phyloP scores from a whole-genome alignment of 1,139 yeast species.

The Kluyveromyces sp. region DNA sequence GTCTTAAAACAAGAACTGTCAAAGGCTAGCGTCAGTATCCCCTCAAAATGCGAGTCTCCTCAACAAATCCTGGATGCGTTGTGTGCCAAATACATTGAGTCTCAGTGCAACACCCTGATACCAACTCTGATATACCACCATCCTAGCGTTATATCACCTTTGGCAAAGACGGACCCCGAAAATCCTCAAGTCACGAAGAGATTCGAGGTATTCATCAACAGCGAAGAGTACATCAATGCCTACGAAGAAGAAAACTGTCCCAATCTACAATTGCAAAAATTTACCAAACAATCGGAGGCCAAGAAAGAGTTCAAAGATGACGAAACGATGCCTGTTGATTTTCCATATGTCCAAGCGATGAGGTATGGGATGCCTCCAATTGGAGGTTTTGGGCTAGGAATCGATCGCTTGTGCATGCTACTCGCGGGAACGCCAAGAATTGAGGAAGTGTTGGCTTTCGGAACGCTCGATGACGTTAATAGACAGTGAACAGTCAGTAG shows the following conservation, averaged over 20 bases:
- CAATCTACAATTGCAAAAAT: slow-evolving; percentile 53
- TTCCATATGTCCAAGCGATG: slow-evolving; percentile 63
- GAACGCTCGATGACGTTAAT: slow-evolving; percentile 65
- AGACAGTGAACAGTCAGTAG: slow-evolving; percentile 36
- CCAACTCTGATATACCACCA: slow-evolving; percentile 80
- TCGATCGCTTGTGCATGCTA: slow-evolving; percentile 82
- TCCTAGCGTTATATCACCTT: slow-evolving; percentile 79
- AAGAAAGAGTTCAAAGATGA: slow-evolving; percentile 45
- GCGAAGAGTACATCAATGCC: slow-evolving; percentile 83
- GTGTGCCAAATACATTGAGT: slow-evolving; percentile 55
- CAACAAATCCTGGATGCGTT: slow-evolving; percentile 57
- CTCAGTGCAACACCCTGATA: slow-evolving; percentile 37
- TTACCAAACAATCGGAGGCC: slow-evolving; percentile 46
- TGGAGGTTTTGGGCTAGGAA: slow-evolving; percentile 96
- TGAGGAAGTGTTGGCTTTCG: slow-evolving; percentile 77
- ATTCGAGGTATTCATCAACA: slow-evolving; percentile 76
- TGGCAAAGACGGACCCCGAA: slow-evolving; percentile 49
- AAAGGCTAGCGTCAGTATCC: slow-evolving; percentile 10
- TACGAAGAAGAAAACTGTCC: slow-evolving; percentile 97
- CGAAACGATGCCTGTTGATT: slow-evolving; percentile 68
- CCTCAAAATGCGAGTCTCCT: slow-evolving; percentile 34
- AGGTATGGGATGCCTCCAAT: slow-evolving; percentile 96
- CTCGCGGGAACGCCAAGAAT: slow-evolving; percentile 59
- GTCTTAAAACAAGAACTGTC: slow-evolving; percentile 30
- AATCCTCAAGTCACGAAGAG: slow-evolving; percentile 34